Base-by-base conservation (phyloP, 495 filamentous ascomycete species). In the Coniosporium apollinis region DNA sequence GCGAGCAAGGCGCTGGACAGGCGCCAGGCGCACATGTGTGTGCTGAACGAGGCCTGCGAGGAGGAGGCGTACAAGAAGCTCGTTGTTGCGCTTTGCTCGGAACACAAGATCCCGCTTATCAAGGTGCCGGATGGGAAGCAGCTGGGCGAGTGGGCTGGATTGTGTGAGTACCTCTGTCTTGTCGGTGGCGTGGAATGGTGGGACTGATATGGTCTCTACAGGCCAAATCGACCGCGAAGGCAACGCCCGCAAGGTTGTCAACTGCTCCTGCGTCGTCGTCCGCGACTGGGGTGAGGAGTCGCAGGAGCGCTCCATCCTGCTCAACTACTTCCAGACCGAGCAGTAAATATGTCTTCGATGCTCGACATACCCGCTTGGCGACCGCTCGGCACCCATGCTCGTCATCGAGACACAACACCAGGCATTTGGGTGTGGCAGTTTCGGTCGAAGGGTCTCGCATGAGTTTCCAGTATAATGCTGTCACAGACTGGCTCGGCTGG, bases 11-110 rank as follows among this genome's bases (percentile, higher is more conserved):
- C 89, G 34, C 79, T 97, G 42, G 91, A 96, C 65, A 72, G 89
- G 50, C 81, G 91, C 47, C 82, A 97, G 71, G 89, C 89, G 19
- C 91, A 97, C 65, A 93, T 97, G 83, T 96, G 91, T 65, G 89
- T 97, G 49, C 74, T 97, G 39, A 96, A 96, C 70, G 89, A 97
- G 72, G 76, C 70, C 43, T 97, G 89, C 68, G 89, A 96, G 67
- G 91, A 97, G 73, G 89, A 97, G 71, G 87, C 89, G 44, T 97
- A 97, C 71, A 97, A 97, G 82, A 97, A 97, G 76, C 74, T 97
- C 33, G 87, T 97, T 46, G 82, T 96, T 43, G 89, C 89, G 46
- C 74, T 97, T 36, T 97, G 89, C 75, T 79, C 74, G 34, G 89
- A 96, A 71, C 89, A 97, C 69, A 89, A 92, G 75, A 97, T 97